phyloP scores from a whole-genome alignment of 257 asterid species.

The Solanum sitiens region DNA sequence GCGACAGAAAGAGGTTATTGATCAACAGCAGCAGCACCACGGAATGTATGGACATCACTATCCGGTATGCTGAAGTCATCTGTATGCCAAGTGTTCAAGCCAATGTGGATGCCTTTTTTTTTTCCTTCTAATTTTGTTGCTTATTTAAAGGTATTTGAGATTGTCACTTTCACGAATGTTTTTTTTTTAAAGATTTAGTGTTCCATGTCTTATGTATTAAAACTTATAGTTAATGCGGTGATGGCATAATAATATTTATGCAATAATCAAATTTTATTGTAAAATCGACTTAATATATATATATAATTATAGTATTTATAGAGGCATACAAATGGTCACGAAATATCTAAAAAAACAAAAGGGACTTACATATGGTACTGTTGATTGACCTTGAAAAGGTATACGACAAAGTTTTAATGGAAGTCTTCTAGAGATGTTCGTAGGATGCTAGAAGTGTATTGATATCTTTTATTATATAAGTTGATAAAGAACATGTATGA shows the following conservation, averaged over 20 bases:
- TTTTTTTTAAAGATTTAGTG: neutral
- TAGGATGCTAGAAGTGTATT: neutral
- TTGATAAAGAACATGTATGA: neutral
- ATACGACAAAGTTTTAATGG: neutral
- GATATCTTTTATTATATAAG: no score
- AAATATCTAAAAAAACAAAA: no score
- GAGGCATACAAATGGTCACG: neutral
- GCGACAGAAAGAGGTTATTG: slow-evolving; percentile 54
- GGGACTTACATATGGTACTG: no score
- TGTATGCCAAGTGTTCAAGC: neutral
- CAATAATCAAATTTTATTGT: neutral
- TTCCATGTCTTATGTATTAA: neutral
- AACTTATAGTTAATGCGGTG: neutral
- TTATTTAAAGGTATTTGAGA: neutral
- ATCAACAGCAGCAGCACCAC: slow-evolving; percentile 22
- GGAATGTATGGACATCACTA: slow-evolving; percentile 33
- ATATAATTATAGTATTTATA: neutral
- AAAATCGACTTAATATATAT: neutral
- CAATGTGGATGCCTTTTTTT: neutral
- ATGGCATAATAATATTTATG: neutral
- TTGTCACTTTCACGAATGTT: neutral
- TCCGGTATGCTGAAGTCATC: slow-evolving; percentile 36
- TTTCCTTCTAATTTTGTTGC: neutral
- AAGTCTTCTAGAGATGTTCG: neutral
- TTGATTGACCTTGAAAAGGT: neutral